Evolutionary conservation across 2,329 filamentous ascomycete genomes (phyloP), one percentile per base, ranked within the genome.

Genomic region (Escovopsis sp.): DNA sequence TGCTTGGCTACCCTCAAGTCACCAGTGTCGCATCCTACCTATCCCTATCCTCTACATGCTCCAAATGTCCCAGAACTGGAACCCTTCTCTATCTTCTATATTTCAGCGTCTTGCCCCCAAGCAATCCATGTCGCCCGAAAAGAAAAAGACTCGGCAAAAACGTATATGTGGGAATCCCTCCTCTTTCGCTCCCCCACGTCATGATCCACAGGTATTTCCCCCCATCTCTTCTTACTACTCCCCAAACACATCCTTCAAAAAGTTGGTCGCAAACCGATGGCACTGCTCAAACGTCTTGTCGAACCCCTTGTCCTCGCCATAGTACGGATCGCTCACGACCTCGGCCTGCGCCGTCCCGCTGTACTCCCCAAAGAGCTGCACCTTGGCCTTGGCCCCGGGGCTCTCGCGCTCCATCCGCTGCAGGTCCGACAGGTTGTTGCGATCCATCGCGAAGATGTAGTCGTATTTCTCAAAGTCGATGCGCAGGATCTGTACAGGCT

Each of bases 391-490:
- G 30, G 68, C 60, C 32, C 72, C 68, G n/a, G 70, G 66, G 50
- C 73, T 74, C 50, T 74, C 68, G 45, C 69, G 65, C 49, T 75
- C 67, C 55, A 80, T 62, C 32, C 76, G 68, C 53, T 77, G 60
- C 45, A 94, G 63, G 55, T 93, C 75, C 8, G 71, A 68, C 37
- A 94, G 67, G 59, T 96, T 96, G 38, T 78, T 75, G 39, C 75
- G 70, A 58, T 98, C 91, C 91, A 98, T 98, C 47, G 85, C 88
- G 44, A 98, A 79, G 46, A 98, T 79, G 63, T 94, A 96, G 62
- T 96, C 86, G 56, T 95, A 96, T 12, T 73, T 70, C 43, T 78
- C 67, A 53, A 96, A 93, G 62, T 98, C 91, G 41, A 73, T 71
- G 1, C 69, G 62, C 4, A 65, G 63, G 40, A 80, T 59, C 72